Evolutionary conservation across 139 green algal species (phyloP), one percentile per base, ranked within the genome.

Genomic region (Coelastrella sp.): DNA sequence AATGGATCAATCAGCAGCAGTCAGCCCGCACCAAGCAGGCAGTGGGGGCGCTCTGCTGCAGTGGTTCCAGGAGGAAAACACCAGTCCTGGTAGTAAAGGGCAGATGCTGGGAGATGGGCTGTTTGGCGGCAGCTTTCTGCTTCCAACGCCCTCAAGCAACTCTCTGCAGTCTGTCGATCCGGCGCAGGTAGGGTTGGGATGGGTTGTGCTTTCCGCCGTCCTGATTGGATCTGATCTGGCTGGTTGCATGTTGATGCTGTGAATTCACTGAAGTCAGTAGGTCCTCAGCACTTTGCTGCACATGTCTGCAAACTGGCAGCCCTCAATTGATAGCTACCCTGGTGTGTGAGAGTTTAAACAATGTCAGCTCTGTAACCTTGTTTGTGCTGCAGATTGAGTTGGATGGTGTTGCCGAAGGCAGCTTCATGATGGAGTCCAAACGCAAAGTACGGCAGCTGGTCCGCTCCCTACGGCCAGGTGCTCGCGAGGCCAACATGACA

Each of bases 371-470:
- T 47, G 32, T 47, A 47, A 47, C 32, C 32, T 47, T 47, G 32
- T 47, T 47, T 71, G 11, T 59, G 3, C 7, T 80, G n/a, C 74
- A 80, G 74, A 14, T 80, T 80, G 79, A 61, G 6, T 17, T 85
- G 17, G 79, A 85, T 10, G 11, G 32, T 3, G 19, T 64, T 7
- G 54, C n/a, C 6, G 87, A 91, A 65, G 58, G 87, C 78, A 91
- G 87, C 57, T 91, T 82, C 54, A 19, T 61, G 4, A 60, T 89
- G 13, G 87, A 88, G 83, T 56, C 66, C 13, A 92, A 92, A 74
- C 90, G 90, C 61, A 92, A 94, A 87, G 90, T 93, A 56, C 60
- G 89, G 47, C 90, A 95, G n/a, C 92, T 97, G 81, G 91, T 97
- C 76, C 84, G 87, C 10, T 87, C 90, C n/a, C 86, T 97, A 92